Evolutionary conservation across 768 basidiomycete species (phyloP).

Genomic region (Podaxis sp.): DNA sequence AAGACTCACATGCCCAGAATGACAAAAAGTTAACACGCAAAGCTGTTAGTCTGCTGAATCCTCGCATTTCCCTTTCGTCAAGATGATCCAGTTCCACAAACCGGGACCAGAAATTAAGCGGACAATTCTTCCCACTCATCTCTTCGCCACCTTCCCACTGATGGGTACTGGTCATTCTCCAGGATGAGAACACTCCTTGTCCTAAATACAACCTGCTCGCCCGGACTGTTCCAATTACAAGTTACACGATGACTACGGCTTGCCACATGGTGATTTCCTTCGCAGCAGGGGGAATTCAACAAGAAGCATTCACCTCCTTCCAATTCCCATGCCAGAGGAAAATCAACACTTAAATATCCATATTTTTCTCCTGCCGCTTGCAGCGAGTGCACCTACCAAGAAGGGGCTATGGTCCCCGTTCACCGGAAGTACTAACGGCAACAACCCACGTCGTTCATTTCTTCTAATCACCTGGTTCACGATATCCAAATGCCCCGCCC

Average conservation of each 20-base stretch:
- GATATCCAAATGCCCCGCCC: not conserved
- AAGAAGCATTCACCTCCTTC: not conserved
- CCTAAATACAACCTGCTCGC: not conserved
- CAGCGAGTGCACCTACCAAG: not conserved
- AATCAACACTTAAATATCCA: not conserved
- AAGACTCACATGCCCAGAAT: not conserved
- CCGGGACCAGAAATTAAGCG: not conserved
- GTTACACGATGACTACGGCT: conserved; percentile 4
- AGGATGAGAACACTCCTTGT: not conserved
- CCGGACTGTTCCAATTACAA: not conserved
- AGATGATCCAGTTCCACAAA: not conserved
- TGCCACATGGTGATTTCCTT: conserved; percentile 4
- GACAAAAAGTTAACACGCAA: not conserved
- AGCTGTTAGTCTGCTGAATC: not conserved
- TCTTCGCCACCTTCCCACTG: not conserved
- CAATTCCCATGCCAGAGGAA: conserved; percentile 2
- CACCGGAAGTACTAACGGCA: not conserved
- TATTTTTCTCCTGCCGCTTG: not conserved
- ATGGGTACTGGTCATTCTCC: not conserved
- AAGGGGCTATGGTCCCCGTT: not conserved
- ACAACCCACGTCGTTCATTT: not conserved
- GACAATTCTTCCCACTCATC: not conserved
- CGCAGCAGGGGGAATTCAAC: not conserved
- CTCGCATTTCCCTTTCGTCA: not conserved
- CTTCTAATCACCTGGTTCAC: not conserved